A percentile compares a stretch with the other conserved stretches of the same genome.
Evolutionary conservation across 345 rosid species (phyloP).

Genomic region (Pistacia integerrima): DNA sequence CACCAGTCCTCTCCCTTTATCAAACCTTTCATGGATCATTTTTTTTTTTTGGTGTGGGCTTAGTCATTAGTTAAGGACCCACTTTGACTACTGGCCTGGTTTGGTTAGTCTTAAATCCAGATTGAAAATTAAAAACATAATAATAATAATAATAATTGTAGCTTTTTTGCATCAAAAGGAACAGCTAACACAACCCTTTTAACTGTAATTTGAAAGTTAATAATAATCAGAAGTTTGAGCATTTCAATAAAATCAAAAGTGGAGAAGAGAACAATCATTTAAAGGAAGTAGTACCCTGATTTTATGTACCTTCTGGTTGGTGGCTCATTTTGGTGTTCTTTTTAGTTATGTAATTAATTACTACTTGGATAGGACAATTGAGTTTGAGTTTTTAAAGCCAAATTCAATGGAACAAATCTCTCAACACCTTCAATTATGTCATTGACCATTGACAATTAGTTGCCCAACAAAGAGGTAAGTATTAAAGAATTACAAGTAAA

Average conservation of each 20-base stretch:
- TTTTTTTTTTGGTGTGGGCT: conserved; percentile 23
- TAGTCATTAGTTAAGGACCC: conserved; percentile 38
- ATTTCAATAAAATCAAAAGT: conserved; percentile 19
- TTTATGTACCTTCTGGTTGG: conserved; percentile 14
- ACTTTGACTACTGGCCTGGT: conserved; percentile 38
- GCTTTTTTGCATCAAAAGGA: conserved; percentile 11
- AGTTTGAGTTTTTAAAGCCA: conserved; percentile 35
- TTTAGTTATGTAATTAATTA: neutral
- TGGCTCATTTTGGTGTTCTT: conserved; percentile 8
- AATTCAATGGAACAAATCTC: conserved; percentile 38
- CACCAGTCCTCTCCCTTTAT: neutral
- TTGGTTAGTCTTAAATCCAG: conserved; percentile 5
- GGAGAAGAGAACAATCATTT: conserved; percentile 17
- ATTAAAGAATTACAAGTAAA: neutral
- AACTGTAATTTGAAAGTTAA: conserved; percentile 18
- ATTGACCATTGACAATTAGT: conserved; percentile 43
- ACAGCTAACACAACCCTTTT: neutral
- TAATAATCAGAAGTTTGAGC: conserved; percentile 21
- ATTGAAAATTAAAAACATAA: neutral
- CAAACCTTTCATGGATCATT: neutral
- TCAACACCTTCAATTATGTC: conserved; percentile 29
- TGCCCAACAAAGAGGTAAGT: conserved; percentile 36
- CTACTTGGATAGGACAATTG: conserved; percentile 19
- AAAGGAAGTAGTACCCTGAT: conserved; percentile 16
- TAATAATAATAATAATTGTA: neutral